These are phyloP conservation scores for Herpetospermum pedunculosum DNA, from an alignment of 306 rosid genomes.

Conservation along the genomic window DNA sequence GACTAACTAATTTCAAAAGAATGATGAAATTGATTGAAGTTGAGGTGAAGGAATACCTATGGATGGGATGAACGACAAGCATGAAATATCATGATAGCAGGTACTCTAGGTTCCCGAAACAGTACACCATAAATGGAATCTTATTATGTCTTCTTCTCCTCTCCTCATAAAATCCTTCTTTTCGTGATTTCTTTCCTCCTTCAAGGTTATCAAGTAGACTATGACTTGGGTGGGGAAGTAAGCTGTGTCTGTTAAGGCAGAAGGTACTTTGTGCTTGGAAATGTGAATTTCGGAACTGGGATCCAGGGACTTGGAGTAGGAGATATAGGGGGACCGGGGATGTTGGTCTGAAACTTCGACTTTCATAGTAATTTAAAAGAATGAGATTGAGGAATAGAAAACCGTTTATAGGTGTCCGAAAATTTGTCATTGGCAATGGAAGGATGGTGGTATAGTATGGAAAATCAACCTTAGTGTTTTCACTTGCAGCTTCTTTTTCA, in stretches of 20 bases:
- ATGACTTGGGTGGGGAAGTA: background rate
- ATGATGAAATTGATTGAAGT: background rate
- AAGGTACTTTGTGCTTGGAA: too few species aligned
- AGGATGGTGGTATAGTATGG: background rate
- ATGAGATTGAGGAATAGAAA: background rate
- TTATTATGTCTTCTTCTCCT: background rate
- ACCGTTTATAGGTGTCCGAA: background rate
- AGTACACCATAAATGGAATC: background rate
- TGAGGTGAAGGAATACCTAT: background rate
- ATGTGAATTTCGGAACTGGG: too few species aligned
- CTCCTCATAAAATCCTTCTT: background rate
- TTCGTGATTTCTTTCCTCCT: background rate
- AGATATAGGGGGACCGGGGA: too few species aligned
- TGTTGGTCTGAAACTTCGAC: background rate
- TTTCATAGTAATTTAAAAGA: background rate
- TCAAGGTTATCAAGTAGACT: background rate
- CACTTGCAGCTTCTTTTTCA: background rate
- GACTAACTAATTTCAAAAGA: background rate
- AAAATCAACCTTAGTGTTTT: background rate
- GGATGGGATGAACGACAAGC: background rate
- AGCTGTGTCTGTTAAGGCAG: background rate
- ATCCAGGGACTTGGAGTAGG: too few species aligned
- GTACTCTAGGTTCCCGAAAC: background rate
- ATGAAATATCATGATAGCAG: background rate
- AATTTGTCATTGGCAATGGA: background rate